Conservation (phyloP, 2,329 filamentous ascomycete species). For the Diplocarpon mali region DNA sequence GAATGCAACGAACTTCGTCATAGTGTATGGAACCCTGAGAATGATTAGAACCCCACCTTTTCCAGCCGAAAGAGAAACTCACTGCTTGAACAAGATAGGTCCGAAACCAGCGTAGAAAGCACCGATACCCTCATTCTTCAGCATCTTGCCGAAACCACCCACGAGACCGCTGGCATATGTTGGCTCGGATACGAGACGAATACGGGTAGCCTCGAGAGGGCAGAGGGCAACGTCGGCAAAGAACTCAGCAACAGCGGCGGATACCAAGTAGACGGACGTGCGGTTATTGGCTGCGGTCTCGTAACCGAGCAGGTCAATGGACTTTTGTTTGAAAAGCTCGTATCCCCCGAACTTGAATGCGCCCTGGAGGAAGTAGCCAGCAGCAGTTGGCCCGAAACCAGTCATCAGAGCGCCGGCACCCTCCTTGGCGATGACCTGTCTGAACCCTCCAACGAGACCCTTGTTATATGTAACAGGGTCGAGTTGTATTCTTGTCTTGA, state of each 20-base stretch:
- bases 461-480: constrained; percentile 83
- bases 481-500: constrained; percentile 94
- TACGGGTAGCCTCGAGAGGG: constrained; percentile 87
- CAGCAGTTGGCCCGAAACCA: constrained; percentile 73
- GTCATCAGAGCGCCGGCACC: constrained; percentile 79
- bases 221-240: constrained; percentile 75
- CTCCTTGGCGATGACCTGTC: constrained; percentile 73
- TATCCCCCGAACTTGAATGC: constrained; percentile 92
- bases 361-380: constrained; percentile 90
- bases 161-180: constrained; percentile 73
- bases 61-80: constrained; percentile 28
- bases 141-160: constrained; percentile 72
- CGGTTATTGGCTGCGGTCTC: constrained; percentile 70
- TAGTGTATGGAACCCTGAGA: constrained; percentile 74
- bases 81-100: constrained; percentile 74
- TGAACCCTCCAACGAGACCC: constrained; percentile 77
- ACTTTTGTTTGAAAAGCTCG: constrained; percentile 93
- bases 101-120: constrained; percentile 90
- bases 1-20: constrained; percentile 91
- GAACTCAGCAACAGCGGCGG: constrained; percentile 53
- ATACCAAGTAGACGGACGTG: constrained; percentile 69
- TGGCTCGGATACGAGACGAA: constrained; percentile 82
- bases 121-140: constrained; percentile 69
- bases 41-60: constrained; percentile 8
- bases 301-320: constrained; percentile 68